Evolutionary conservation across 306 rosid species (phyloP).

Genomic region (Castanea sativa): DNA sequence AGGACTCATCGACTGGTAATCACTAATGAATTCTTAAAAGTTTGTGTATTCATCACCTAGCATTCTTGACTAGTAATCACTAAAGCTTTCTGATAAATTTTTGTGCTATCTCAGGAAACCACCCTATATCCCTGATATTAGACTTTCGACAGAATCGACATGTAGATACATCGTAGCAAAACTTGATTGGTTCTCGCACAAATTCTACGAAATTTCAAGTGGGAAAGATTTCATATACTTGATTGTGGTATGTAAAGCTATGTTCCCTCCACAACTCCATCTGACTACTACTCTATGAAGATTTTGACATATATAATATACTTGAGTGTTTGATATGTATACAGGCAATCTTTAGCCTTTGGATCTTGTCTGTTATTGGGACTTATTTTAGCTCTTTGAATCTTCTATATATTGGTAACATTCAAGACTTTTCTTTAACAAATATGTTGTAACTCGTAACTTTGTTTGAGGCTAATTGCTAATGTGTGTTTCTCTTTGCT

Average conservation of each 20-base stretch:
- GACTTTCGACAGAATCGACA: constrained; percentile 39
- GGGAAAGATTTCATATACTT: constrained; percentile 52
- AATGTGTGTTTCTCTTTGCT: background rate
- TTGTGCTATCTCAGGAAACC: constrained; percentile 29
- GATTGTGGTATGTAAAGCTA: constrained; percentile 40
- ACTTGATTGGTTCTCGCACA: constrained; percentile 38
- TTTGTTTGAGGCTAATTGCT: background rate
- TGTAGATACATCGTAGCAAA: constrained; percentile 20
- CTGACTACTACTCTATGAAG: background rate
- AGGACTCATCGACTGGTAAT: constrained; percentile 46
- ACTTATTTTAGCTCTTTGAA: constrained; percentile 33
- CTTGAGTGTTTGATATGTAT: constrained; percentile 3
- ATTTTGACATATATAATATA: constrained; percentile 13
- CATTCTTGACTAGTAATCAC: background rate
- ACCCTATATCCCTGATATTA: constrained; percentile 35
- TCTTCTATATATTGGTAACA: constrained; percentile 52
- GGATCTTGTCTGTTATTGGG: constrained; percentile 57
- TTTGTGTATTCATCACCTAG: background rate
- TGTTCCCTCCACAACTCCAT: background rate
- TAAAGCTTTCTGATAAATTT: background rate
- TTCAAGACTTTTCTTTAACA: constrained; percentile 1
- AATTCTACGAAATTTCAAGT: constrained; percentile 44
- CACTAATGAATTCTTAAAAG: background rate
- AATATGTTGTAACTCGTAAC: background rate
- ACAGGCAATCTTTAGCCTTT: constrained; percentile 52